These are phyloP conservation scores for Cyamopsis tetragonoloba DNA, from an alignment of 306 rosid genomes.

Conservation along the genomic window DNA sequence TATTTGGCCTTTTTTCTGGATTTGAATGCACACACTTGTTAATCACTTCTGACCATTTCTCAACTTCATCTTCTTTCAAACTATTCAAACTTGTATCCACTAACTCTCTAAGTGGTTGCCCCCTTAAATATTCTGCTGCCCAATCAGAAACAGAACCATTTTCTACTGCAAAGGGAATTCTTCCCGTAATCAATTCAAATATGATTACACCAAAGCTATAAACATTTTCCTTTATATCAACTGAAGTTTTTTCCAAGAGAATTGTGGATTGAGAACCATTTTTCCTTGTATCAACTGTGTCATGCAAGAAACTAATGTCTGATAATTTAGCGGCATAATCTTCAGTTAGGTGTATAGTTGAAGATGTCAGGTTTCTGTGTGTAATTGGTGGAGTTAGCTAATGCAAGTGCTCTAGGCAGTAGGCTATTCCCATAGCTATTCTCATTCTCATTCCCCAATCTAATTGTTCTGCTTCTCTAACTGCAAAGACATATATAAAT, in stretches of 20 bases:
- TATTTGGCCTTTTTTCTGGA: constrained; percentile 52
- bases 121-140: constrained; percentile 63
- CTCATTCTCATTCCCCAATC: constrained; percentile 81
- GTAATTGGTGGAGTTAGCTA: constrained; percentile 59
- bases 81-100: constrained; percentile 64
- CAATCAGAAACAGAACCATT: constrained; percentile 48
- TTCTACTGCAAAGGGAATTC: constrained; percentile 46
- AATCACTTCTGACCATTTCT: constrained; percentile 48
- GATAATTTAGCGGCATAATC: constrained; percentile 88
- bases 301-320: constrained; percentile 67
- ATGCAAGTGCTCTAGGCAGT: constrained; percentile 85
- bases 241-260: no score
- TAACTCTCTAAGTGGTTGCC: constrained; percentile 48
- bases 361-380: constrained; percentile 57
- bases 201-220: no score
- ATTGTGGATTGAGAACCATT: no score
- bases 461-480: constrained; percentile 79
- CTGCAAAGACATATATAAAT: constrained; percentile 46
- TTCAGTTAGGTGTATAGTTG: constrained; percentile 76
- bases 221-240: no score
- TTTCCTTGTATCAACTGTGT: constrained; percentile 39
- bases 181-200: no score
- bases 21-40: constrained; percentile 50
- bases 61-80: constrained; percentile 47
- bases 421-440: constrained; percentile 90